phyloP scores from a whole-genome alignment of 441 rosid genomes.

The Bruguiera hainesii region DNA sequence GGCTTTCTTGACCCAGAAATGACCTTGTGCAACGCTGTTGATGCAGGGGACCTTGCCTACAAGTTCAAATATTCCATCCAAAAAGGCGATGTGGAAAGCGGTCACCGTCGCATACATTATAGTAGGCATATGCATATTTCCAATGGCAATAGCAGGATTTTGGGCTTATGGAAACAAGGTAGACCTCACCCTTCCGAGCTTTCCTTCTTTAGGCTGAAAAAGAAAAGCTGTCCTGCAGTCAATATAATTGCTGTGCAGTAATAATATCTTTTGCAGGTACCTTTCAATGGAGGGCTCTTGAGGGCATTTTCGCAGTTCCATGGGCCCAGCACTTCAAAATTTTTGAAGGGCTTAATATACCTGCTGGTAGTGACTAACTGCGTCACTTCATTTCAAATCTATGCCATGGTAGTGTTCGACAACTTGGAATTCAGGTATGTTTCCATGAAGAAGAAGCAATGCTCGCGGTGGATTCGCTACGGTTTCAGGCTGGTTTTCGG shows the following conservation, averaged over 20 bases:
- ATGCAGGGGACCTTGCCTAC: constrained; percentile 52
- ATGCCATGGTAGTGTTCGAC: constrained; percentile 55
- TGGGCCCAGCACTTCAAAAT: constrained; percentile 23
- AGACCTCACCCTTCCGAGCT: not conserved
- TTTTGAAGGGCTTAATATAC: constrained; percentile 25
- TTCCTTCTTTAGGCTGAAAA: no score
- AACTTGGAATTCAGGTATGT: constrained; percentile 36
- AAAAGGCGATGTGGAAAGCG: constrained; percentile 50
- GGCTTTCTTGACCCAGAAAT: not conserved
- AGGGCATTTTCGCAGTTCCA: constrained; percentile 26
- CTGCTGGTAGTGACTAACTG: constrained; percentile 28
- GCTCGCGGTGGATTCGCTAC: constrained; percentile 29
- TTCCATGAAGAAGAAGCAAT: constrained; percentile 21
- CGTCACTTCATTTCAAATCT: constrained; percentile 46
- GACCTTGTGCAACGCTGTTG: not conserved
- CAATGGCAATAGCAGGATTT: constrained; percentile 42
- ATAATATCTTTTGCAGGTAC: constrained; percentile 28
- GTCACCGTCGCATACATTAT: constrained; percentile 37
- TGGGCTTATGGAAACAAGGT: constrained; percentile 60
- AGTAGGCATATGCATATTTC: constrained; percentile 34
- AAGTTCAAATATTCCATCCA: constrained; percentile 22
- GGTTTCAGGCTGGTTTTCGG: constrained; percentile 40
- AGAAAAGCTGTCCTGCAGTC: no score
- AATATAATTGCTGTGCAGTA: no score
- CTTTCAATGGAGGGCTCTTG: constrained; percentile 29